Evolutionary conservation across 2,329 filamentous ascomycete genomes (phyloP), one percentile per base, ranked within the genome.

Genomic region (Mycogone perniciosa): DNA sequence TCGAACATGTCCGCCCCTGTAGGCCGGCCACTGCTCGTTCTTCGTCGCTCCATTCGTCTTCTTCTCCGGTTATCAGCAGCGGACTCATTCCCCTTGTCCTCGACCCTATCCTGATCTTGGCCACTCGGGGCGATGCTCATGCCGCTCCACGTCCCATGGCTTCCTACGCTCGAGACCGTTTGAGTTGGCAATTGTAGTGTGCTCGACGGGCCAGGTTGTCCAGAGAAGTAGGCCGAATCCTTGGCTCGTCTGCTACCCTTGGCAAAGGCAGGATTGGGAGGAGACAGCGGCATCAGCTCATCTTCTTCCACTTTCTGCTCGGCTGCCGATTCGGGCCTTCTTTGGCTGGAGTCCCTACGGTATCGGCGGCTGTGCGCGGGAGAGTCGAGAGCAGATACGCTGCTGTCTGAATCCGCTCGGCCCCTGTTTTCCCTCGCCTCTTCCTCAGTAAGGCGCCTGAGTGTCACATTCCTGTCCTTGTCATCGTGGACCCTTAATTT

Each of bases 151-250:
- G 74, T 79, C 26, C 71, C 76, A 54, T 79, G 76, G 55, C 74
- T 78, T 39, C 67, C 75, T 10, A 74, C 59, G 51, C 70, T 76
- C 43, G 77, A 78, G 39, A 76, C 66, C 4, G 76, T 76, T 47
- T 64, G 63, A 4, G 57, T 62, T 33, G 65, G 66, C 3, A 66
- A 67, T 1, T 68, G 68, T 11, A 45, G 69, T 11, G 71, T 71
- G 3, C 71, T 69, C 2, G 73, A 67, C 53, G 69, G 67, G 4
- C 37, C 57, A 7, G 56, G 59, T 43, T 64, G 63, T n/a, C 77
- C 78, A 3, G 79, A 81, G 60, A 81, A 84, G 59, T 84, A 84
- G 7, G 79, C 78, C 41, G 79, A 81, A 60, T 85, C 81, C 59
- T 83, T 84, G 2, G 66, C 64, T 8, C 65, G 69, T 59, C 73